Evolutionary conservation across 768 basidiomycete species (phyloP).

Genomic region (Pholiota microspora): DNA sequence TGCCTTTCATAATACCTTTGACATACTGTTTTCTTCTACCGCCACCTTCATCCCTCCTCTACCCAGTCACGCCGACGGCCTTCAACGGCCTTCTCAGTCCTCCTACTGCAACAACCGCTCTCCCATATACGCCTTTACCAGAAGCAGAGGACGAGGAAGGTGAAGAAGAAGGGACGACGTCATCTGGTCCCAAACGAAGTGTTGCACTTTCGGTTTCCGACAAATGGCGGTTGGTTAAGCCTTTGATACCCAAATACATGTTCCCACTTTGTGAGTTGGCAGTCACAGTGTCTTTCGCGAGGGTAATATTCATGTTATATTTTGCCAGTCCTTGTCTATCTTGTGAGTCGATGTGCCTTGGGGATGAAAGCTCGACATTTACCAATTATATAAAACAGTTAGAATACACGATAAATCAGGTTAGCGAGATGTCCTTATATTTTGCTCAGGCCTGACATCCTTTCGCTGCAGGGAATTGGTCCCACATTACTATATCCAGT

Average conservation of each 20-base stretch:
- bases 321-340: constrained; percentile 39
- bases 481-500: constrained; percentile 90
- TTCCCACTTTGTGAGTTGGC: constrained; percentile 77
- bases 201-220: constrained; percentile 63
- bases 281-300: not conserved
- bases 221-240: constrained; percentile 80
- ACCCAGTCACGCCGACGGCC: constrained; percentile 30
- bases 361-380: not conserved
- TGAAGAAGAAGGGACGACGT: constrained; percentile 38
- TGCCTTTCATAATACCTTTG: constrained; percentile 79
- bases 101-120: constrained; percentile 24
- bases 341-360: constrained; percentile 30
- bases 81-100: constrained; percentile 37
- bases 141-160: constrained; percentile 37
- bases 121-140: constrained; percentile 46
- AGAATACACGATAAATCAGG: constrained; percentile 92
- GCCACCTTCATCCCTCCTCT: constrained; percentile 46
- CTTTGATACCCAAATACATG: constrained; percentile 84
- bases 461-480: constrained; percentile 65
- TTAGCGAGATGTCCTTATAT: constrained; percentile 15
- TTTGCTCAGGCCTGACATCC: not conserved
- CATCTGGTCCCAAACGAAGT: constrained; percentile 37
- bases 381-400: constrained; percentile 43
- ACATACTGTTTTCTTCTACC: constrained; percentile 82
- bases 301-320: not conserved